A percentile compares a stretch with the other conserved stretches of the same genome.
phyloP scores from a whole-genome alignment of 306 rosid species.

The Macrotyloma uniflorum region DNA sequence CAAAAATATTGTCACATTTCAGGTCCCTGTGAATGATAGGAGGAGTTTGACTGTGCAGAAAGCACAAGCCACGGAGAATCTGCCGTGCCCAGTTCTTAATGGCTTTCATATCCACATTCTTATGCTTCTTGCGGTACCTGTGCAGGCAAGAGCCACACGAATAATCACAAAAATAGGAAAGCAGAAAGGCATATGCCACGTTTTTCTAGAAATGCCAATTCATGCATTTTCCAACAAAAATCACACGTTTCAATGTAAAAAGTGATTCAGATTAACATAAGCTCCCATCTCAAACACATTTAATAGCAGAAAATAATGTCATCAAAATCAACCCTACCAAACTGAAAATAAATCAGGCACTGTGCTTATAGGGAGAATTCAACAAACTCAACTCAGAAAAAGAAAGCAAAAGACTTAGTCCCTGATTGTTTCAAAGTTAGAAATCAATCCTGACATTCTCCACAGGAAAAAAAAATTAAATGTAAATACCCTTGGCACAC shows the following conservation, averaged over 20 bases:
- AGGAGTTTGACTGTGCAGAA: constrained; percentile 80
- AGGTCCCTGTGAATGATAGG: constrained; percentile 91
- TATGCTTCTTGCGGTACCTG: constrained; percentile 81
- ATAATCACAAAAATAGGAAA: neutral
- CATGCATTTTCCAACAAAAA: neutral
- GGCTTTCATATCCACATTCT: constrained; percentile 72
- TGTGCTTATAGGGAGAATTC: neutral
- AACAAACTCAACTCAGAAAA: constrained; percentile 31
- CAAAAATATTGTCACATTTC: constrained; percentile 89
- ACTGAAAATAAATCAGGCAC: neutral
- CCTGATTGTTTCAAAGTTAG: neutral
- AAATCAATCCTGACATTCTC: neutral
- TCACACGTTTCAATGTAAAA: neutral
- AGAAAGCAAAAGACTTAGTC: neutral
- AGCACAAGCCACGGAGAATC: constrained; percentile 77
- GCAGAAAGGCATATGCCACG: neutral
- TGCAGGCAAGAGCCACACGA: constrained; percentile 22
- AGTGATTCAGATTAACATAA: neutral
- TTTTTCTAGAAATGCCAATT: neutral
- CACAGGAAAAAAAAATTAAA: neutral
- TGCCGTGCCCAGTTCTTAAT: constrained; percentile 97
- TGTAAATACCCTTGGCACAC: neutral
- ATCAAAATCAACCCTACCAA: neutral
- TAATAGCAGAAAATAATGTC: neutral
- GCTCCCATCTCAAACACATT: neutral